Evolutionary conservation across 768 basidiomycete genomes (phyloP), one percentile per base, ranked within the genome.

Genomic region (Rhodotorula diobovata): DNA sequence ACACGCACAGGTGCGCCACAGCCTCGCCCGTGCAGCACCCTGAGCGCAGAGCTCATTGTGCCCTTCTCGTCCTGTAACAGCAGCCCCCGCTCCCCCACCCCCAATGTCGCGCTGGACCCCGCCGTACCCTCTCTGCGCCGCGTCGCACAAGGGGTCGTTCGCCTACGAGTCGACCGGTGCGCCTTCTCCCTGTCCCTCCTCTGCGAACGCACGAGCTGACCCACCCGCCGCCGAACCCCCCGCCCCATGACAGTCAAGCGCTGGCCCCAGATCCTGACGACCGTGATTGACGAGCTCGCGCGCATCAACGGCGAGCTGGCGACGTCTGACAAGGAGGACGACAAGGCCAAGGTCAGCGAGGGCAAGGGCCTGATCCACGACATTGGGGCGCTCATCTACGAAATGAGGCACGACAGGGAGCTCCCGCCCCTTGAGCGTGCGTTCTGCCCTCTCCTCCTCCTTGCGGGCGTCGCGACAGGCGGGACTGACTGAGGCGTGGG

Each of bases 311-410:
- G 92, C 78, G 82, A n/a, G 63, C 70, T 7, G 37, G 61, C 14
- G 63, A 83, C 21, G 16, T 23, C 46, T 4, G 2, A 32, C 6
- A 79, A 83, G 23, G 81, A 78, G 68, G 85, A 83, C 73, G 76
- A 62, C 18, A 41, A 63, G 35, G 79, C 69, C 15, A 80, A 79
- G 79, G 81, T 92, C 51, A 80, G 80, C n/a, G 91, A 96, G 79
- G 92, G 90, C 2, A 90, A 88, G 77, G 82, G 76, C 23, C 86
- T 96, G 70, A 92, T 97, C 64, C 84, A 86, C 67, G 83, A 85
- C 77, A 82, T 90, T 60, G 87, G 88, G 76, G 85, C 85, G 78
- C 81, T 97, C 70, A 97, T 95, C 81, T 90, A 93, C 80, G 87
- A 89, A 77, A 94, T 96, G 90, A 88, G 86, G 0, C 84, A 89